Percentiles rank a stretch among this genome's conserved stretches.
Evolutionary conservation across 2,329 filamentous ascomycete species (phyloP).

Genomic region (Phialocephala subalpina): DNA sequence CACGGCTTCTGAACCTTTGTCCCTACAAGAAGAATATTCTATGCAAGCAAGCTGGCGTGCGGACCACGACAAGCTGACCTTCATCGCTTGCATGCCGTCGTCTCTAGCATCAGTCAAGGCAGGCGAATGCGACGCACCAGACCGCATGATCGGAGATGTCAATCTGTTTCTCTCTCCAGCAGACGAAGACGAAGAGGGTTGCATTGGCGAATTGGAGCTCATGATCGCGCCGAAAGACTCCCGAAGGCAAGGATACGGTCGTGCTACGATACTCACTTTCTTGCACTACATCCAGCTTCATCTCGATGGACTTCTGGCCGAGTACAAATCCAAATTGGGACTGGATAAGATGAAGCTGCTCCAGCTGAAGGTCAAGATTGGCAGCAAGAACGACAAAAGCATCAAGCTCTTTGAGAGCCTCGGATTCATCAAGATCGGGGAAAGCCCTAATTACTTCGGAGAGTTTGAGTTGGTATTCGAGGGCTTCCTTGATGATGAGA

Average conservation of each 20-base stretch:
- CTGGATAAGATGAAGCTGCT: conserved; percentile 32
- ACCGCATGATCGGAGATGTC: conserved; percentile 75
- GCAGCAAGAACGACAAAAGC: conserved; percentile 61
- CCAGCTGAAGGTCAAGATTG: conserved; percentile 69
- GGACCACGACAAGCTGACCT: conserved; percentile 88
- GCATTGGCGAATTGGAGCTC: conserved; percentile 80
- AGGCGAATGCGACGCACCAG: conserved; percentile 57
- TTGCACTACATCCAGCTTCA: conserved; percentile 71
- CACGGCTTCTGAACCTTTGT: conserved; percentile 87
- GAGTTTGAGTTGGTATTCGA: conserved; percentile 64
- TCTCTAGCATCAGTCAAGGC: conserved; percentile 6
- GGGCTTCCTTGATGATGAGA: conserved; percentile 40
- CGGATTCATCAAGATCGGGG: conserved; percentile 60
- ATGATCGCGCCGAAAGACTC: conserved; percentile 75
- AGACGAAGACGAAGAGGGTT: conserved; percentile 49
- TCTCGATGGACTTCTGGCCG: conserved; percentile 60
- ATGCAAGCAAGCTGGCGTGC: conserved; percentile 91
- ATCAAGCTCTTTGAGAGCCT: conserved; percentile 66
- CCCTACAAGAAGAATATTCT: conserved; percentile 81
- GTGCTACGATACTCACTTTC: conserved; percentile 71
- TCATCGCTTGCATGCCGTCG: conserved; percentile 72
- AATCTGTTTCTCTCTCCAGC: conserved; percentile 79
- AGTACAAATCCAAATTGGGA: conserved; percentile 51
- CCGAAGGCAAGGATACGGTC: conserved; percentile 71
- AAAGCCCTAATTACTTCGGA: conserved; percentile 68